Evolutionary conservation across 352 stramenopile genomes (phyloP), one percentile per base, ranked within the genome.

Genomic region (Phytophthora capsici): DNA sequence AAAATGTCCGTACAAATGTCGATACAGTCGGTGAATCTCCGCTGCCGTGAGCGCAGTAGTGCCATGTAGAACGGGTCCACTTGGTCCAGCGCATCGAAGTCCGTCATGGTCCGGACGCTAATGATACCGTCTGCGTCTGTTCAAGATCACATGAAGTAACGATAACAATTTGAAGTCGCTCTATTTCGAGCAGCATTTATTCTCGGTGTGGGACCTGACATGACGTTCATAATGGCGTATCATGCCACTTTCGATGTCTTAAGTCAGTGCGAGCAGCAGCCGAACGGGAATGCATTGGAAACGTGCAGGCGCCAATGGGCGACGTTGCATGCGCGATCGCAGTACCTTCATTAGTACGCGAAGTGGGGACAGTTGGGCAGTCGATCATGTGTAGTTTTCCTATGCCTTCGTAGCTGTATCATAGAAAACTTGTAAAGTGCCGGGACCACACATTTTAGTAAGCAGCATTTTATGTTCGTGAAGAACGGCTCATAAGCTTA

Each of bases 11-110:
- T 90, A 76, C 90, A 97, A 19, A 97, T 73, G 49, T 89, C 81
- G 19, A 93, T 81, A 53, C 86, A 95, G 57, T 96, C 89, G 23
- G 75, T 69, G 58, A 92, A 95, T 32, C 90, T 80, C 26, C 89
- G 77, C 66, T 95, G 82, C 13, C 88, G 83, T 19, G 77, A 75
- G 28, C 88, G 86, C 59, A 93, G 74, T 49, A 95, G 68, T 55
- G 88, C 90, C 76, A 95, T 73, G 71, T 89, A 97, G 71, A 97
- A 91, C 41, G 90, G 89, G 46, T 96, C 94, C 75, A 98, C 84
- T 20, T 85, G 73, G 56, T 93, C 84, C 50, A 92, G 37, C 34
- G 69, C 70, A 45, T 67, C 53, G 36, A 76, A 71, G 48, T 77
- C 66, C 49, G 62, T 55, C 45, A 54, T 63, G 7, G 32, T 37